These are phyloP conservation scores for Cyclostephanos tholiformis DNA, from an alignment of 108 stramenopile genomes.

Conservation along the genomic window DNA sequence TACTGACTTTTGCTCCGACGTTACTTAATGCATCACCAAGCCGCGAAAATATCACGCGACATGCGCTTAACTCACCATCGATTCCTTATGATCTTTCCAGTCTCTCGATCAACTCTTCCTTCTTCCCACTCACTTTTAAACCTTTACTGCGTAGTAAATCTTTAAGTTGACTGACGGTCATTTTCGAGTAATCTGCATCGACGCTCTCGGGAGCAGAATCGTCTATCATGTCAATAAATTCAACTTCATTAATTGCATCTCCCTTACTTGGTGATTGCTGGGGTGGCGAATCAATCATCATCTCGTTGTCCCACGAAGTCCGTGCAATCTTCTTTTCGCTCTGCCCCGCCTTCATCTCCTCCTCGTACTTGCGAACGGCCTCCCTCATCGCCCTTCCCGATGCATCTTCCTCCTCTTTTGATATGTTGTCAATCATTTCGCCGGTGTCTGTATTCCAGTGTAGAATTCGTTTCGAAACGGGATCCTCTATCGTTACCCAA, in stretches of 20 bases:
- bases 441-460: slow-evolving; percentile 50
- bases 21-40: too few species aligned
- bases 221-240: not conserved
- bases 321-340: slow-evolving; percentile 16
- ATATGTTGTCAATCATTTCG: slow-evolving; percentile 44
- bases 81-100: slow-evolving; percentile 31
- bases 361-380: slow-evolving; percentile 52
- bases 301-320: slow-evolving; percentile 15
- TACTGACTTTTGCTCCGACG: too few species aligned
- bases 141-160: slow-evolving; percentile 56
- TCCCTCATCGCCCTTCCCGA: slow-evolving; percentile 47
- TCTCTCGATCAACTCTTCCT: slow-evolving; percentile 59
- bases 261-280: not conserved
- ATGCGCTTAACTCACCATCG: too few species aligned
- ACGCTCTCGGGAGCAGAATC: not conserved
- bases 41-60: too few species aligned
- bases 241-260: slow-evolving; percentile 4
- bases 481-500: slow-evolving; percentile 40
- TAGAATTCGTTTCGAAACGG: slow-evolving; percentile 20
- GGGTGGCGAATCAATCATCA: not conserved
- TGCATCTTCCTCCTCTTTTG: slow-evolving; percentile 46
- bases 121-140: slow-evolving; percentile 65
- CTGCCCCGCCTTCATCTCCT: slow-evolving; percentile 32
- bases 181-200: slow-evolving; percentile 30
- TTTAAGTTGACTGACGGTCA: slow-evolving; percentile 56